Evolutionary conservation across 2,329 filamentous ascomycete genomes (phyloP).

Genomic region (Intubia oerlemansii): DNA sequence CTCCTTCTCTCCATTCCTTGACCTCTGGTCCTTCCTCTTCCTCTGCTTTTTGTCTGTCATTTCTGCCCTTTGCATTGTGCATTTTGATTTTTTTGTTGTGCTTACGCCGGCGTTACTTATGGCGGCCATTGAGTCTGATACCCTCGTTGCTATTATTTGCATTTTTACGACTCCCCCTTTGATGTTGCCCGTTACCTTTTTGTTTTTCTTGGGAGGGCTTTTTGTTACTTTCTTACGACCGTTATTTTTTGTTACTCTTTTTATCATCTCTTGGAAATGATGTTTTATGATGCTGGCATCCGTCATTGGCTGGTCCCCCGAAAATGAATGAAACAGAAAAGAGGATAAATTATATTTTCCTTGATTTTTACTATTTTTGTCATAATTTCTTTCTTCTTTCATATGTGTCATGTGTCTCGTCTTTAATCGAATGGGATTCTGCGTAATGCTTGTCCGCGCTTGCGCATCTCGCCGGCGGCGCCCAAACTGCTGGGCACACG

Average conservation of each 20-base stretch:
- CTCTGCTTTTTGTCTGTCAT: background rate
- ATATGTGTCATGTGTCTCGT: background rate
- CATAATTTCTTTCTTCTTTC: no score
- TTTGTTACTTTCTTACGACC: no score
- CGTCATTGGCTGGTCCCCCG: conserved; percentile 6
- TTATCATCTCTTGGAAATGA: no score
- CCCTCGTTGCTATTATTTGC: conserved; percentile 4
- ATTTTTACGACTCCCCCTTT: no score
- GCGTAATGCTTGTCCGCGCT: conserved; percentile 42
- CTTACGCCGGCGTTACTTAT: conserved; percentile 5
- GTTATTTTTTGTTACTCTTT: no score
- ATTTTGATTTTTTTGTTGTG: no score
- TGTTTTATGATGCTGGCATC: no score
- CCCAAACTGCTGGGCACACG: conserved; percentile 89
- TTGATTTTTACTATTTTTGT: background rate
- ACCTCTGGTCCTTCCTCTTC: background rate
- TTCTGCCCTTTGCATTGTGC: conserved; percentile 2
- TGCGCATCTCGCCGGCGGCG: conserved; percentile 73
- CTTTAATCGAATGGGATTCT: conserved; percentile 69
- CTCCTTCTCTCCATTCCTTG: background rate
- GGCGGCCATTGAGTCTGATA: conserved; percentile 9
- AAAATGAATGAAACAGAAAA: background rate
- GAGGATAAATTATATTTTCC: background rate
- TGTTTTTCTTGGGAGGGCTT: no score
- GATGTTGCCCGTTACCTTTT: no score